Base-by-base conservation (phyloP, 345 rosid genomes). In the Sisymbrium altissimum region DNA sequence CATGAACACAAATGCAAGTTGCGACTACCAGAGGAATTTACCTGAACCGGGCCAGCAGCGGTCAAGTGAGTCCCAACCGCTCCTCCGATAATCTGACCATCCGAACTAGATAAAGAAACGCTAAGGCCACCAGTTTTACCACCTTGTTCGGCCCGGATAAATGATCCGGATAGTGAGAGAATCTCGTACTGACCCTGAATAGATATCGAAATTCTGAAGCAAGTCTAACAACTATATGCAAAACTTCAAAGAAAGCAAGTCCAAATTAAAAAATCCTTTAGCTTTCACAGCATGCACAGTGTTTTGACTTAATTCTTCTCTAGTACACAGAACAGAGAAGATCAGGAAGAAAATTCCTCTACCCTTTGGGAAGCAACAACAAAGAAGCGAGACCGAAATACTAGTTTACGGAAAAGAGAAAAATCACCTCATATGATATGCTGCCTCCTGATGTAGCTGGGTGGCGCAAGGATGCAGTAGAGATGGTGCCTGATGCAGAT, bases 31-130 rank as follows among this genome's bases (percentile, higher is more conserved):
- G 25, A 15, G 55, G 45, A 49, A 19, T 48, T 49, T 69, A 94
- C 98, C 98, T 94, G 96, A 55, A 94, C 97, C 23, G 96, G 92
- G 35, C 97, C 96, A 5, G 91, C 89, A 73, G 99, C 99, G 44
- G 54, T 88, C 76, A 95, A 82, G 33, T 87, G 92, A 46, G 87
- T 92, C 15, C 93, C 96, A 73, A 95, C 80, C 12, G 87, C 97
- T 79, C 99, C 99, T 18, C 99, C 99, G 58, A 95, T 77, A 45
- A 90, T 84, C 71, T 87, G 89, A 66, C 97, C 97, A 79, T 85
- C 87, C 12, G 86, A 43, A 71, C 56, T 74, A 59, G 88, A 85
- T 46, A 95, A 81, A 45, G 96, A 92, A 49, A 89, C 84, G 67
- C 96, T 86, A 48, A 95, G 88, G 45, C 93, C 93, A 72, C 97